Conservation (phyloP, 345 rosid species). For the Gynandropsis gynandra region DNA sequence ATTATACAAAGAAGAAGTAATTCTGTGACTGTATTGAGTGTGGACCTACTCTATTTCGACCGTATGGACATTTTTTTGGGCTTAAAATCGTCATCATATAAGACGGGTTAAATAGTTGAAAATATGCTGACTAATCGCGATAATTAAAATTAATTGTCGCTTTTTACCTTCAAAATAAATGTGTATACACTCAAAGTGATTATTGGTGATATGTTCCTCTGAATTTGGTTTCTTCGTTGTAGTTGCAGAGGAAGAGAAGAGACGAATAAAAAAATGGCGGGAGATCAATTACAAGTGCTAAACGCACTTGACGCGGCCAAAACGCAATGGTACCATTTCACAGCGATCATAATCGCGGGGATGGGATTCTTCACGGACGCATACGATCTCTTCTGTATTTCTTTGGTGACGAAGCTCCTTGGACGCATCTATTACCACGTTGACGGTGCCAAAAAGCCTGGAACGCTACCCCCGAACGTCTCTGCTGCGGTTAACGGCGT, state of each 20-base stretch:
- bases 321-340: constrained; percentile 83
- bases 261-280: constrained; percentile 47
- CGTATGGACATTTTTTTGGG: too few species aligned
- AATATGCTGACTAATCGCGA: too few species aligned
- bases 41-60: too few species aligned
- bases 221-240: constrained; percentile 7
- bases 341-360: constrained; percentile 68
- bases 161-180: too few species aligned
- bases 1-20: too few species aligned
- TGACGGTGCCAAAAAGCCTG: constrained; percentile 55
- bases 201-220: background rate
- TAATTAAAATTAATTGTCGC: too few species aligned
- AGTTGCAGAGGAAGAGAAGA: constrained; percentile 13
- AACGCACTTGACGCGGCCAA: constrained; percentile 65
- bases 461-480: constrained; percentile 61
- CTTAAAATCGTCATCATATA: too few species aligned
- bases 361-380: constrained; percentile 90
- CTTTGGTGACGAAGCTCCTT: constrained; percentile 72
- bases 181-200: too few species aligned
- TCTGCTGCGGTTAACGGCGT: constrained; percentile 74
- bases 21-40: too few species aligned
- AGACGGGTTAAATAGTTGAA: too few species aligned
- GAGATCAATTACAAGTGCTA: constrained; percentile 49
- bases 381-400: constrained; percentile 72
- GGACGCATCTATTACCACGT: constrained; percentile 69